A percentile compares a stretch with the other conserved stretches of the same genome.
phyloP scores from a whole-genome alignment of 345 rosid genomes.

The Iberis pinnata region DNA sequence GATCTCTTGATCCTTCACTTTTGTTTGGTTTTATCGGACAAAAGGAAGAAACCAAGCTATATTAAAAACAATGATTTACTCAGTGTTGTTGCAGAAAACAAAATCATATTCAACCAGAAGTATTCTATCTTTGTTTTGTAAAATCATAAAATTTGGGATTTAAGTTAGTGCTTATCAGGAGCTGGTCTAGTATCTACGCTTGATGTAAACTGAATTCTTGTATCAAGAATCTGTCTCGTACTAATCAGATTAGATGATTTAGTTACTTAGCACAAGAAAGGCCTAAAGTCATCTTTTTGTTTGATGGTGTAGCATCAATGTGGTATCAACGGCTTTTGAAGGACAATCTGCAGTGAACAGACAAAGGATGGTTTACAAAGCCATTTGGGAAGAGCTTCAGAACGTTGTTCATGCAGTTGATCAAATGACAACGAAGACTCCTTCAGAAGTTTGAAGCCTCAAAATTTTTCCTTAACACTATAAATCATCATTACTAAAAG shows the following conservation, averaged over 20 bases:
- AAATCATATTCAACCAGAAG: not conserved
- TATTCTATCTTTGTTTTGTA: not conserved
- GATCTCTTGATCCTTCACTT: not conserved
- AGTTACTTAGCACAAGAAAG: not conserved
- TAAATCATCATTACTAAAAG: too few relatives aligned
- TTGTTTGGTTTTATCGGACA: not conserved
- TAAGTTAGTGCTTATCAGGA: not conserved
- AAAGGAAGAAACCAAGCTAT: not conserved
- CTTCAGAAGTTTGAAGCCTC: conserved; percentile 48
- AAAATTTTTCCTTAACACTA: not conserved
- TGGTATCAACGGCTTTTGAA: conserved; percentile 67
- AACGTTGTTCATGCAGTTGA: conserved; percentile 90
- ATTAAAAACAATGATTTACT: not conserved
- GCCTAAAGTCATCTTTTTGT: not conserved
- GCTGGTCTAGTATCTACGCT: not conserved
- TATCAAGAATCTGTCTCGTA: not conserved
- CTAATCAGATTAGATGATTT: not conserved
- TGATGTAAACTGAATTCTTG: conserved; percentile 3
- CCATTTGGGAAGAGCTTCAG: conserved; percentile 99
- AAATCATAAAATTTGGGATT: not conserved
- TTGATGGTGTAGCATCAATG: conserved; percentile 69
- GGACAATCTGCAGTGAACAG: conserved; percentile 86
- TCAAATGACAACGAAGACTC: conserved; percentile 86
- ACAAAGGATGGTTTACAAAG: conserved; percentile 97
- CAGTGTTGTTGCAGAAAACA: not conserved